Percentiles rank a stretch among this genome's conserved stretches.
Evolutionary conservation across 1,284 basidiomycete genomes (phyloP).

Genomic region (Coniferiporia sulphurascens): DNA sequence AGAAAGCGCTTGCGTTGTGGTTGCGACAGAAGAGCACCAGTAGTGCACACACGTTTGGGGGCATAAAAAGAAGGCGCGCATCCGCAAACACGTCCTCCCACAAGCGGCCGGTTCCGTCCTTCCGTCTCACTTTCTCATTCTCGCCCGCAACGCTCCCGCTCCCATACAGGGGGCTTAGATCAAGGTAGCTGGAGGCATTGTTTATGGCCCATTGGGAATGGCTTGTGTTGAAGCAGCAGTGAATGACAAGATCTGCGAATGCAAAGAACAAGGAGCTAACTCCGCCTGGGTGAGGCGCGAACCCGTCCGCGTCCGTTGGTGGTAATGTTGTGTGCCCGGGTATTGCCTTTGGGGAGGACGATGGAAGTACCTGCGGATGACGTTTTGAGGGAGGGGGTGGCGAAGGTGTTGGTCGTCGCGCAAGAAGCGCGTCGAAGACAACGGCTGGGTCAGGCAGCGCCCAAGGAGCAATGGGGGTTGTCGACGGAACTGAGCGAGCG

Average conservation of each 20-base stretch:
- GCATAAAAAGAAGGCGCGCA: slow-evolving; percentile 63
- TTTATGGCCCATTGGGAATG: slow-evolving; percentile 53
- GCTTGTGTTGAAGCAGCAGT: slow-evolving; percentile 67
- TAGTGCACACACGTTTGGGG: slow-evolving; percentile 68
- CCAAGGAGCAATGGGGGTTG: slow-evolving; percentile 36
- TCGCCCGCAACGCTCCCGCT: slow-evolving; percentile 55
- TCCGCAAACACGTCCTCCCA: slow-evolving; percentile 71
- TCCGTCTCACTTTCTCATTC: slow-evolving; percentile 64
- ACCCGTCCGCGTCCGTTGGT: slow-evolving; percentile 12
- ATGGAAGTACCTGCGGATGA: slow-evolving; percentile 45
- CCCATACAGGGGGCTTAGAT: slow-evolving; percentile 74
- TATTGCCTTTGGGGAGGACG: slow-evolving; percentile 4
- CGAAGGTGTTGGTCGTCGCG: slow-evolving; percentile 41
- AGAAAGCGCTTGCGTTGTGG: slow-evolving; percentile 64
- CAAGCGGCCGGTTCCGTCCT: slow-evolving; percentile 61
- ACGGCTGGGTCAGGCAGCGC: slow-evolving; percentile 62
- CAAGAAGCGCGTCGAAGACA: slow-evolving; percentile 70
- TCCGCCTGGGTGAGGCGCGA: slow-evolving; percentile 29
- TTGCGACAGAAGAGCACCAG: slow-evolving; percentile 79
- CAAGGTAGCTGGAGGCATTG: slow-evolving; percentile 69
- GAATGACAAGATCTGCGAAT: slow-evolving; percentile 74
- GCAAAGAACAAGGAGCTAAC: slow-evolving; percentile 71
- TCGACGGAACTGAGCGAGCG: slow-evolving; percentile 63
- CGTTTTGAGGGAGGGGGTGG: slow-evolving; percentile 17
- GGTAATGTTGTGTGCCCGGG: slow-evolving; percentile 13